phyloP scores from a whole-genome alignment of 164 flowering plant species.

The Magnolia changhungtana region DNA sequence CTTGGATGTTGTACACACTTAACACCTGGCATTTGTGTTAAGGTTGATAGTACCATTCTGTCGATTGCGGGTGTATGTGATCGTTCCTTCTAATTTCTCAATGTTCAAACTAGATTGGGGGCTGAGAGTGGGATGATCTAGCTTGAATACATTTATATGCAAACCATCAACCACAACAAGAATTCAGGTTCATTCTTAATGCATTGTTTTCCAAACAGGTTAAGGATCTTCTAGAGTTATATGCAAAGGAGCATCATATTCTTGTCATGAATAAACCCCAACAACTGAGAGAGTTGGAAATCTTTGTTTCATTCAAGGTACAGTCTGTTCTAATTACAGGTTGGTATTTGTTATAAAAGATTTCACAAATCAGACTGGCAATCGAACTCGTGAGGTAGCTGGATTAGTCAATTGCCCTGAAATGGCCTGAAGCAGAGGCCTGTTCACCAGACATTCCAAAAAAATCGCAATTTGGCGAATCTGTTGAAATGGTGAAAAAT shows the following conservation, averaged over 20 bases:
- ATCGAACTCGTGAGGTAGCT: background rate
- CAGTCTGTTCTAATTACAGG: background rate
- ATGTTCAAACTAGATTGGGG: no score
- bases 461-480: background rate
- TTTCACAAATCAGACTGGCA: background rate
- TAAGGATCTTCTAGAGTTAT: constrained; percentile 49
- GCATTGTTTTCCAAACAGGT: constrained; percentile 33
- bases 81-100: no score
- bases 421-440: background rate
- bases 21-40: no score
- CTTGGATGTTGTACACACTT: no score
- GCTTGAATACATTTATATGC: background rate
- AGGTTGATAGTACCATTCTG: no score
- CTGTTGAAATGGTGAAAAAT: background rate
- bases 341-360: no score
- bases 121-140: background rate
- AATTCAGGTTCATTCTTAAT: background rate
- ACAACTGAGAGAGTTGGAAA: constrained; percentile 33
- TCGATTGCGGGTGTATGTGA: no score
- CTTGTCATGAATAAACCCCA: constrained; percentile 45
- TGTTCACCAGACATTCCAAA: background rate
- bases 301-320: constrained; percentile 80
- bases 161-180: background rate
- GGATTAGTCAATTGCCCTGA: background rate
- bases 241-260: constrained; percentile 59